phyloP scores from a whole-genome alignment of 768 basidiomycete genomes.

The Dioszegia aurantiaca region DNA sequence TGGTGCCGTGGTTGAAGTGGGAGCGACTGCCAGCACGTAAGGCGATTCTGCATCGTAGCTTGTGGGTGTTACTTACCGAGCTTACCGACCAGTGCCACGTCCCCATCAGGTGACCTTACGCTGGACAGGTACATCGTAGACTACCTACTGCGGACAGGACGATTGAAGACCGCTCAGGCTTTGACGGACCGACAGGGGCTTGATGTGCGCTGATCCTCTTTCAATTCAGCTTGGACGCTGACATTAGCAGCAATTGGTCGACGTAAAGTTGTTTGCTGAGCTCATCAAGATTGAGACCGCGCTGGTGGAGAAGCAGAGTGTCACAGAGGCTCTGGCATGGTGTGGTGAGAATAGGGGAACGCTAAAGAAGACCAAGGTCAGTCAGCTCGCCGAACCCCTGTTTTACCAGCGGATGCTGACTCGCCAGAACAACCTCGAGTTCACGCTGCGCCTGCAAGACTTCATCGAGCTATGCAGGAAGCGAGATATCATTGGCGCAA shows the following conservation, averaged over 20 bases:
- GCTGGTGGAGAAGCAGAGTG: slow-evolving; percentile 65
- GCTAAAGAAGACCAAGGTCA: slow-evolving; percentile 83
- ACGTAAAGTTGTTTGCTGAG: slow-evolving; percentile 86
- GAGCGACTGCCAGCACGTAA: not conserved
- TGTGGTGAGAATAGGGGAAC: slow-evolving; percentile 93
- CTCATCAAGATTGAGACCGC: slow-evolving; percentile 82
- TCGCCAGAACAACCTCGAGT: slow-evolving; percentile 84
- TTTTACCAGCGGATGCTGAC: too few species aligned
- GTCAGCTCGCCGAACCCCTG: slow-evolving; percentile 10
- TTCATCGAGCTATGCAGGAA: slow-evolving; percentile 85
- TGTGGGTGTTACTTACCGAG: too few species aligned
- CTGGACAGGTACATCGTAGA: slow-evolving; percentile 89
- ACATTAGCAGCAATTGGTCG: slow-evolving; percentile 58
- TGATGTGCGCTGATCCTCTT: slow-evolving; percentile 60
- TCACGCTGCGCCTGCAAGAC: slow-evolving; percentile 91
- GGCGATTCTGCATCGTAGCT: not conserved
- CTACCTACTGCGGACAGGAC: slow-evolving; percentile 78
- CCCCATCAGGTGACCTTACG: slow-evolving; percentile 21
- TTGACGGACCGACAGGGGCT: slow-evolving; percentile 75
- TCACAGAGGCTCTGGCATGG: slow-evolving; percentile 87
- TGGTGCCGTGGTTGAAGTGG: not conserved
- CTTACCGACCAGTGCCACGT: too few species aligned
- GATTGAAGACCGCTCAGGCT: slow-evolving; percentile 69
- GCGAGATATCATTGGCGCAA: slow-evolving; percentile 68
- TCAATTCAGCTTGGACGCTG: not conserved